Conservation (phyloP, 169 alveolate genomes). For the Plasmodium inui region DNA sequence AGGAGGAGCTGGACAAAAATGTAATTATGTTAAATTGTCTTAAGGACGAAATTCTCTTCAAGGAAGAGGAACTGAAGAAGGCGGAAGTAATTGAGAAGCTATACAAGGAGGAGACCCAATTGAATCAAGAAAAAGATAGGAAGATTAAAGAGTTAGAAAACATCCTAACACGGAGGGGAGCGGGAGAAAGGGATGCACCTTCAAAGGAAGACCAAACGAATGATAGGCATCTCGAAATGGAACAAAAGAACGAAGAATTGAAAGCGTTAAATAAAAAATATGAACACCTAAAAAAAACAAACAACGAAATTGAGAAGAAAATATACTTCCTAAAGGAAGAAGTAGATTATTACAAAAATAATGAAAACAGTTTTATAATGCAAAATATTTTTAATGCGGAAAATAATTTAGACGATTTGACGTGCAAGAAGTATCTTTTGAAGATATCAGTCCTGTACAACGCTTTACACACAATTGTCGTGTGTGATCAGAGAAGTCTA, state of each 20-base stretch:
- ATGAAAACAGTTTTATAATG: conserved; percentile 74
- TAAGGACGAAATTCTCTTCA: conserved; percentile 69
- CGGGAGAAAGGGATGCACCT: not conserved
- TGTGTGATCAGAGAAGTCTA: conserved; percentile 64
- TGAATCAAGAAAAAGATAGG: conserved; percentile 64
- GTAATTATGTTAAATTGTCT: conserved; percentile 62
- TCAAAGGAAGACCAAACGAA: not conserved
- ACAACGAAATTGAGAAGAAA: conserved; percentile 60
- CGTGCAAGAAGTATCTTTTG: conserved; percentile 50
- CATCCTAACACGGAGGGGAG: conserved; percentile 17
- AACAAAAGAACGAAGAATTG: conserved; percentile 39
- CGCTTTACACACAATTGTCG: conserved; percentile 41
- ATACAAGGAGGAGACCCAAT: conserved; percentile 48
- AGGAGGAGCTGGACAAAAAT: conserved; percentile 74
- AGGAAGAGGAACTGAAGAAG: conserved; percentile 73
- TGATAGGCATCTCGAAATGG: not conserved
- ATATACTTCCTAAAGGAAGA: conserved; percentile 64
- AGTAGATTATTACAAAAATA: conserved; percentile 72
- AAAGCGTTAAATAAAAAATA: conserved; percentile 33
- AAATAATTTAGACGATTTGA: conserved; percentile 53
- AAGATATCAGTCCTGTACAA: conserved; percentile 56
- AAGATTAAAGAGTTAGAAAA: conserved; percentile 47
- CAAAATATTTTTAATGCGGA: conserved; percentile 71
- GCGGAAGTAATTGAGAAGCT: conserved; percentile 62
- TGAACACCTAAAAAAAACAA: conserved; percentile 57